Evolutionary conservation across 164 flowering plant species (phyloP), one percentile per base, ranked within the genome.

Genomic region (Hamamelis virginiana): DNA sequence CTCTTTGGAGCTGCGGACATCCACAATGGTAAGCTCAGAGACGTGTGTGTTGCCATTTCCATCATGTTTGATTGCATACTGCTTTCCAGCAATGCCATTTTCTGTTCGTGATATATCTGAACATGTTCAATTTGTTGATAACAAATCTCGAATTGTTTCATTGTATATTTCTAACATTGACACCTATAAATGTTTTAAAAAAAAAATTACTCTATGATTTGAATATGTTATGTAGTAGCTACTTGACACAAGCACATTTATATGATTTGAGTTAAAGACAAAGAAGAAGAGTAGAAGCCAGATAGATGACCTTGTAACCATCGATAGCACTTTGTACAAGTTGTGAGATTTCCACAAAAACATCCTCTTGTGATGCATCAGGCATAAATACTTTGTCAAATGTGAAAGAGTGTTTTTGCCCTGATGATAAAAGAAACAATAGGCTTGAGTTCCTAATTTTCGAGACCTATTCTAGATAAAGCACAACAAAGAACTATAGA

Each of bases 261-360:
- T n/a, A n/a, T n/a, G n/a, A 22, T 4, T 22, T 28, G 12, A 56
- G 26, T 56, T 56, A 56, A 56, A 56, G 0, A 28, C 59, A 56
- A 23, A 21, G 9, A 23, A 25, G 4, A 47, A 5, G 19, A 71
- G 41, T 19, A 9, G 21, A 47, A 50, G 11, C 1, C 33, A 44
- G 23, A 23, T 15, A 22, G 28, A 57, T 71, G 59, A 91, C 99
- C 99, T 96, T 96, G 65, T 96, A 96, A 38, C 99, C 99, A 79
- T 96, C 99, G 62, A 96, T 88, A 25, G 97, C 99, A 82, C 99
- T 96, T 74, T 96, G 99, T 43, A 96, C 96, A 60, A 96, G 90
- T 76, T 96, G 99, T 2, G 99, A 96, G 67, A 96, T 91, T 71
- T 96, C 98, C 11, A 89, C 91, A 81, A 96, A 96, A 26, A 92